Base-by-base conservation (phyloP, 306 rosid genomes). In the Trifolium pratense region DNA sequence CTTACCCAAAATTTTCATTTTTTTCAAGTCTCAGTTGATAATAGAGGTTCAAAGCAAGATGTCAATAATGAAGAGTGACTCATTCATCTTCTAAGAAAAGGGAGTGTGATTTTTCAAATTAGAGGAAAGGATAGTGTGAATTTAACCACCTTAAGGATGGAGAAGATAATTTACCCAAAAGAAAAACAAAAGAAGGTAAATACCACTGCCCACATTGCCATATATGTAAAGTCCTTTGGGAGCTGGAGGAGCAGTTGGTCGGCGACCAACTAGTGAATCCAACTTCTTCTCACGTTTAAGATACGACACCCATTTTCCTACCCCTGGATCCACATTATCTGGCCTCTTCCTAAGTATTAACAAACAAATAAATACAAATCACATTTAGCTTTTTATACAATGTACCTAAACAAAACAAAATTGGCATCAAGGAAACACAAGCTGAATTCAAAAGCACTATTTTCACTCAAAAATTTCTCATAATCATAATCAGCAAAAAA, bases 131-230 rank as follows among this genome's bases (percentile, higher is more conserved):
- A 37, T 21, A 37, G 5, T 40, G 71, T 10, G 23, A 66, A 21
- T 66, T 66, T 66, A 53, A 42, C 15, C 53, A 43, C 15, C 71
- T 3, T 43, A 45, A 16, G 25, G 68, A 34, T n/a, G 68, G 68
- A 62, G 18, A 64, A 64, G 31, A 65, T 65, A 20, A 20, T 39
- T 39, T 65, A 65, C 34, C 34, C 70, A 65, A 46, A 21, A 55
- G 5, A 43, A 39, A 73, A 46, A 40, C 29, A 16, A 66, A 60
- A 43, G 65, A 51, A 49, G 74, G 79, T 62, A 76, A 59, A 68
- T 85, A 91, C 98, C 98, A 68, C 90, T 94, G 83, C 98, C 98
- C 62, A 94, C 98, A 69, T 84, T 89, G 82, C 98, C 98, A 75
- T 90, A 94, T 79, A 94, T 88, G 76, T 94, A 94, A 42, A 91